These are phyloP conservation scores for Malassezia cuniculi DNA, from an alignment of 1,284 basidiomycete species.

Conservation along the genomic window DNA sequence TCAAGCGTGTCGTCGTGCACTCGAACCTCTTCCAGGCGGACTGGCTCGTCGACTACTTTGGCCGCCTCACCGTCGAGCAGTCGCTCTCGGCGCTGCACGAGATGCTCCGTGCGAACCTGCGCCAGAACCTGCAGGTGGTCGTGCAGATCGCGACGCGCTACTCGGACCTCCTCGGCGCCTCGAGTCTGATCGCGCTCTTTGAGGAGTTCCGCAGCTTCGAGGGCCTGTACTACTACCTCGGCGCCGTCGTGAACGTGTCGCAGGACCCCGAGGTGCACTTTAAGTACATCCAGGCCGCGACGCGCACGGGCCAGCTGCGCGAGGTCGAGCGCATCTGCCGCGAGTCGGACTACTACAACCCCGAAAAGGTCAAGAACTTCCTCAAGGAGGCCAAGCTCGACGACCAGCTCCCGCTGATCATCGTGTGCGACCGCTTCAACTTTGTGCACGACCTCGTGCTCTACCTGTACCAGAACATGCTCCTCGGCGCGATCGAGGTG, in stretches of 20 bases:
- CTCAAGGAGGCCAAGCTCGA: constrained; percentile 84
- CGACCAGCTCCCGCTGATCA: constrained; percentile 96
- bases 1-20: constrained; percentile 95
- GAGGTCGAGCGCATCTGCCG: constrained; percentile 98
- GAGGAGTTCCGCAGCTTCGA: constrained; percentile 97
- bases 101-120: constrained; percentile 93
- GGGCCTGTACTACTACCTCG: constrained; percentile 93
- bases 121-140: constrained; percentile 91
- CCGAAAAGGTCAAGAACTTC: constrained; percentile 99
- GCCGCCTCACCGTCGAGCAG: constrained; percentile 93
- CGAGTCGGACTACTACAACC: constrained; percentile 94
- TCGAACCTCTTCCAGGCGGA: constrained; percentile 74
- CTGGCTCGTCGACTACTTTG: constrained; percentile 97
- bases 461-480: constrained; percentile 94
- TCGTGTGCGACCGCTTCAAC: constrained; percentile 99
- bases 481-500: constrained; percentile 95
- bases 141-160: constrained; percentile 99
- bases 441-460: constrained; percentile 98
- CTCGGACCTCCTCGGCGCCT: constrained; percentile 90
- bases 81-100: constrained; percentile 91
- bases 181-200: constrained; percentile 97
- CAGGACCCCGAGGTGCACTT: constrained; percentile 96
- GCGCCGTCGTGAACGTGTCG: constrained; percentile 91
- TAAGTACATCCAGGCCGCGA: constrained; percentile 99
- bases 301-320: constrained; percentile 91